Conservation (phyloP, 2,329 filamentous ascomycete genomes). For the Colletotrichum incanum region DNA sequence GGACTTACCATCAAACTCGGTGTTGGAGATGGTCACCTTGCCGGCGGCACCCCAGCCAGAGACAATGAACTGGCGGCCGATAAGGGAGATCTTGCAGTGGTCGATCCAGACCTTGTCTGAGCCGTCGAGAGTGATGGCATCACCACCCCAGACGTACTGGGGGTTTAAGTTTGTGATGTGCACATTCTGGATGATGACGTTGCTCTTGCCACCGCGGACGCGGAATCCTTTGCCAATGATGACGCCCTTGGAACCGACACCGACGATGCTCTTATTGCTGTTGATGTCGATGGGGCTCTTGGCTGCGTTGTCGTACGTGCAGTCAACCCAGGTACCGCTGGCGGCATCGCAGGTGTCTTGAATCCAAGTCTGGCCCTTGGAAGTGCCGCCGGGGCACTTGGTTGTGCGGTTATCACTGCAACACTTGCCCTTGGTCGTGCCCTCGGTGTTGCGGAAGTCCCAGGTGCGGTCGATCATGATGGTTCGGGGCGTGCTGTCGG, state of each 20-base stretch:
- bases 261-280: slow-evolving; percentile 51
- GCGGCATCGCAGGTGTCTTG: slow-evolving; percentile 45
- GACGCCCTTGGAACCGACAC: slow-evolving; percentile 47
- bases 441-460: slow-evolving; percentile 48
- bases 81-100: slow-evolving; percentile 57
- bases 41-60: slow-evolving; percentile 53
- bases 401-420: slow-evolving; percentile 51
- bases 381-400: slow-evolving; percentile 43
- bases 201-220: slow-evolving; percentile 58
- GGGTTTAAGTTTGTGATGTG: slow-evolving; percentile 62
- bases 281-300: slow-evolving; percentile 45
- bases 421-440: slow-evolving; percentile 45
- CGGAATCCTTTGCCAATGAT: slow-evolving; percentile 59
- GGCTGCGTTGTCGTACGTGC: slow-evolving; percentile 51
- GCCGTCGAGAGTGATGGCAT: slow-evolving; percentile 59
- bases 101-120: slow-evolving; percentile 51
- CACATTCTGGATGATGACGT: slow-evolving; percentile 68
- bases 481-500: slow-evolving; percentile 52
- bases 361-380: slow-evolving; percentile 48
- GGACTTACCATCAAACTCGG: slow-evolving; percentile 56
- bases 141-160: slow-evolving; percentile 47
- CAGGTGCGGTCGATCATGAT: slow-evolving; percentile 54
- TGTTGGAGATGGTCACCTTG: slow-evolving; percentile 56
- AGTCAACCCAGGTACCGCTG: slow-evolving; percentile 43
- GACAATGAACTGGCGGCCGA: slow-evolving; percentile 60